A percentile compares a stretch with the other conserved stretches of the same genome.
phyloP scores from a whole-genome alignment of 2,329 filamentous ascomycete genomes.

The Colletotrichum sp. region DNA sequence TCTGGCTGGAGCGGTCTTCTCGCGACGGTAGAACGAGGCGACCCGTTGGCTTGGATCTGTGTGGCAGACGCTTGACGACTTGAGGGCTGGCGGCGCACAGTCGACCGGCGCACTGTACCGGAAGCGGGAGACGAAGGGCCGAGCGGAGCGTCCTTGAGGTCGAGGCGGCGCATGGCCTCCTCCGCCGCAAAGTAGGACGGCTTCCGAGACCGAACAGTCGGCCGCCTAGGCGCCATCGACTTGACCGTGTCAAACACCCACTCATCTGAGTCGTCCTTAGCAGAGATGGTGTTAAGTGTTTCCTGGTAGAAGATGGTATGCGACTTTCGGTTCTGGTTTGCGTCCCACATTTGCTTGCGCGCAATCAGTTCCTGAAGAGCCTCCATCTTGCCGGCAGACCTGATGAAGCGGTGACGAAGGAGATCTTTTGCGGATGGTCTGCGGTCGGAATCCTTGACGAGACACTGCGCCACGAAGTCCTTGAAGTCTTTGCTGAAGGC shows the following conservation, averaged over 20 bases:
- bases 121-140: slow-evolving; percentile 58
- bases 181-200: slow-evolving; percentile 64
- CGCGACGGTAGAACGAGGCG: slow-evolving; percentile 46
- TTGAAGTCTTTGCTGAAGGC: slow-evolving; percentile 90
- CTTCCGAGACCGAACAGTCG: slow-evolving; percentile 57
- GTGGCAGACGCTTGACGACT: slow-evolving; percentile 51
- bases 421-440: slow-evolving; percentile 87
- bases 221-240: slow-evolving; percentile 66
- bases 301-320: slow-evolving; percentile 92
- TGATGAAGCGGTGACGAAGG: slow-evolving; percentile 86
- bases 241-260: slow-evolving; percentile 98
- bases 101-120: slow-evolving; percentile 66
- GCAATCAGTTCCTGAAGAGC: slow-evolving; percentile 85
- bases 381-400: slow-evolving; percentile 85
- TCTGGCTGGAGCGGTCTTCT: slow-evolving; percentile 87
- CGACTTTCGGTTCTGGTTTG: slow-evolving; percentile 69
- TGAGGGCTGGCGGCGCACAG: slow-evolving; percentile 54
- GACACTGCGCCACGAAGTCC: slow-evolving; percentile 88
- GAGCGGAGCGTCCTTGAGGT: slow-evolving; percentile 65
- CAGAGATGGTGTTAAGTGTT: slow-evolving; percentile 76
- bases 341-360: slow-evolving; percentile 82
- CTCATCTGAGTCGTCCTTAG: slow-evolving; percentile 75
- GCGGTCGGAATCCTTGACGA: slow-evolving; percentile 89
- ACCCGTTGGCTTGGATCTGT: slow-evolving; percentile 40
- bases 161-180: slow-evolving; percentile 63